These are phyloP conservation scores for Blastobotrys americana DNA, from an alignment of 805 yeast genomes.

Conservation along the genomic window DNA sequence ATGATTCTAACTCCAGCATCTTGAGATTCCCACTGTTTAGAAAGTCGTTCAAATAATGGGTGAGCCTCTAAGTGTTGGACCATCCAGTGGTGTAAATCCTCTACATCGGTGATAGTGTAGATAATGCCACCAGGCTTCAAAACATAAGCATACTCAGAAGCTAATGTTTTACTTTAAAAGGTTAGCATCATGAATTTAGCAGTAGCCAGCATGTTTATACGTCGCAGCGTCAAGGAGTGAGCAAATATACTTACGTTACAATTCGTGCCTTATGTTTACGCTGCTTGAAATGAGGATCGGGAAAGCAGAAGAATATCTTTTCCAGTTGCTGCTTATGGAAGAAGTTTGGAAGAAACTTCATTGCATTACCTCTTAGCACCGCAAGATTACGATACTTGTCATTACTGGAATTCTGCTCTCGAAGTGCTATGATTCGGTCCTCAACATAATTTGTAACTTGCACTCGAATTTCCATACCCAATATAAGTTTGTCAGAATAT, in stretches of 20 bases:
- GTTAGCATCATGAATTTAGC: too few relatives aligned
- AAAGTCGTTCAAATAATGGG: conserved; percentile 79
- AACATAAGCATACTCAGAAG: conserved; percentile 88
- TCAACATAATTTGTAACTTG: conserved; percentile 97
- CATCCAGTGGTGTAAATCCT: conserved; percentile 95
- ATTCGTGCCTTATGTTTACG: conserved; percentile 97
- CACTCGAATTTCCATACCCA: conserved; percentile 97
- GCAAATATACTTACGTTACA: too few relatives aligned
- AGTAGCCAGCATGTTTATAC: too few relatives aligned
- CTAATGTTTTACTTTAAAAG: conserved; percentile 70
- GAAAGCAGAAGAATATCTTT: conserved; percentile 96
- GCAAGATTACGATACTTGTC: conserved; percentile 71
- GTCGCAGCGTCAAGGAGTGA: too few relatives aligned
- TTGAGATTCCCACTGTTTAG: conserved; percentile 66
- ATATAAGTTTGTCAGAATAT: conserved; percentile 63
- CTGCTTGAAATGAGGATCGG: conserved; percentile 98
- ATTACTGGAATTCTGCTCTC: conserved; percentile 44
- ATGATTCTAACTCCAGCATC: conserved; percentile 82
- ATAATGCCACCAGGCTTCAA: conserved; percentile 79
- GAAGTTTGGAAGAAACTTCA: conserved; percentile 95
- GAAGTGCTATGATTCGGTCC: conserved; percentile 84
- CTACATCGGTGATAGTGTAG: conserved; percentile 93
- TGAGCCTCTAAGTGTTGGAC: conserved; percentile 82
- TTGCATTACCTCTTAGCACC: conserved; percentile 90
- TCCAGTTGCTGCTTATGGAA: conserved; percentile 74